Conservation (phyloP, 495 filamentous ascomycete species). For the Penicillium verhagenii region DNA sequence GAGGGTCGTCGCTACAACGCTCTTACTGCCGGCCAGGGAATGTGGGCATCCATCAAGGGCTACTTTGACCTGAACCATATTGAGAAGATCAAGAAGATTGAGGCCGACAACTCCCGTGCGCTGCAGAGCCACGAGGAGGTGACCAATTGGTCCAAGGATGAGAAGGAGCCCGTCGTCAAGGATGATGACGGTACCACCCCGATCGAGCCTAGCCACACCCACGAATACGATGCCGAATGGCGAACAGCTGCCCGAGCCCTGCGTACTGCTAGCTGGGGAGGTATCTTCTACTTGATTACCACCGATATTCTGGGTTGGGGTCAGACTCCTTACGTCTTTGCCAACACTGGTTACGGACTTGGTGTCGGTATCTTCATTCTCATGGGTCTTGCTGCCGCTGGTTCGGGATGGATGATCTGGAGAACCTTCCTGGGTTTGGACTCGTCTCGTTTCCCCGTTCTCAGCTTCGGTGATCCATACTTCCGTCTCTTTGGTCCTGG, state of each 20-base stretch:
- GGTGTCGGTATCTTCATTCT: constrained; percentile 17
- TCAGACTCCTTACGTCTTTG: constrained; percentile 26
- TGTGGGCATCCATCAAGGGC: constrained; percentile 10
- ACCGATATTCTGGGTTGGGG: constrained; percentile 62
- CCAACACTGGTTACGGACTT: constrained; percentile 29
- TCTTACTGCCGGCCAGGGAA: background rate
- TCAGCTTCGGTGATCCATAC: constrained; percentile 56
- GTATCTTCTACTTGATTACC: constrained; percentile 60
- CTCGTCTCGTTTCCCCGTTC: constrained; percentile 51
- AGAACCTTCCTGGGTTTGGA: constrained; percentile 55
- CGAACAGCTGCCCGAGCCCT: constrained; percentile 43
- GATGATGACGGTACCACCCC: background rate
- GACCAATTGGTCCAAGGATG: constrained; percentile 6
- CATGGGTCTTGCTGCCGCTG: constrained; percentile 26
- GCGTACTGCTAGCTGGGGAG: constrained; percentile 49
- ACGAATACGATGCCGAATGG: constrained; percentile 38
- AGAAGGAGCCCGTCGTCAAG: background rate
- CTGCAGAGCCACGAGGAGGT: constrained; percentile 9
- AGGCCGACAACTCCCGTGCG: constrained; percentile 6
- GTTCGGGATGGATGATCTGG: constrained; percentile 53
- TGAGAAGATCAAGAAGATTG: constrained; percentile 8
- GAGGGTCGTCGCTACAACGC: constrained; percentile 3
- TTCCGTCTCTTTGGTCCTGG: constrained; percentile 52
- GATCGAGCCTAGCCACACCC: background rate
- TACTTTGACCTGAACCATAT: constrained; percentile 9